These are phyloP conservation scores for Lentinula guzmanii DNA, from an alignment of 768 basidiomycete species.

Conservation along the genomic window DNA sequence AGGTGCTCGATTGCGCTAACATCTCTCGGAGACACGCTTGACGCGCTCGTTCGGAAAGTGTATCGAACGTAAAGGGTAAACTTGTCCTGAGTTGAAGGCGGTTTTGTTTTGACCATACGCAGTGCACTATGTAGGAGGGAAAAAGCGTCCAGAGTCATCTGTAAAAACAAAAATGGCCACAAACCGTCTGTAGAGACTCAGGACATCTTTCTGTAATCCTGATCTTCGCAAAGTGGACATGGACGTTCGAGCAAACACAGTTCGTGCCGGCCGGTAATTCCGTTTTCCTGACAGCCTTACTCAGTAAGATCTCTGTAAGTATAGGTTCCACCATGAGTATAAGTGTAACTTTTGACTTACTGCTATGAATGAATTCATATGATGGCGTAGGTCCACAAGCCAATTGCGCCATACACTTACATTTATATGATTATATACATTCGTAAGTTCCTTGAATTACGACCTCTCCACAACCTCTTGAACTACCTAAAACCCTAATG, in stretches of 20 bases:
- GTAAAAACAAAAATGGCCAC: constrained; percentile 18
- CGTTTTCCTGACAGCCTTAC: no score
- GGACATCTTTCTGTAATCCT: constrained; percentile 47
- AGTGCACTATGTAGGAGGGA: constrained; percentile 48
- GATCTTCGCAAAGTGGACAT: constrained; percentile 22
- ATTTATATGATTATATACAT: not conserved
- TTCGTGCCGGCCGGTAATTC: not conserved
- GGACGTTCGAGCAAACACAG: not conserved
- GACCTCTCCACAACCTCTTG: not conserved
- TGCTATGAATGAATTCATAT: not conserved
- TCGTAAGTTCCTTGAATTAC: not conserved
- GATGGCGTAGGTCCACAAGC: not conserved
- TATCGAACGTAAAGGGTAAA: constrained; percentile 67
- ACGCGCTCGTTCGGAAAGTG: constrained; percentile 61
- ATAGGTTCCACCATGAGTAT: not conserved
- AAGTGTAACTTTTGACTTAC: not conserved
- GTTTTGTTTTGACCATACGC: constrained; percentile 69
- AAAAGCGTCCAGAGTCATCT: constrained; percentile 26
- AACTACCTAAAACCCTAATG: not conserved
- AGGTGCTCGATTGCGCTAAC: constrained; percentile 71
- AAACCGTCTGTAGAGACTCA: constrained; percentile 52
- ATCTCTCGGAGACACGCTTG: constrained; percentile 56
- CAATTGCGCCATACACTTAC: not conserved
- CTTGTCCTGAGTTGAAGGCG: constrained; percentile 48
- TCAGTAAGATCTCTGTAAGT: no score